Base-by-base conservation (phyloP, 768 basidiomycete genomes). In the Rhodotorula graminis region DNA sequence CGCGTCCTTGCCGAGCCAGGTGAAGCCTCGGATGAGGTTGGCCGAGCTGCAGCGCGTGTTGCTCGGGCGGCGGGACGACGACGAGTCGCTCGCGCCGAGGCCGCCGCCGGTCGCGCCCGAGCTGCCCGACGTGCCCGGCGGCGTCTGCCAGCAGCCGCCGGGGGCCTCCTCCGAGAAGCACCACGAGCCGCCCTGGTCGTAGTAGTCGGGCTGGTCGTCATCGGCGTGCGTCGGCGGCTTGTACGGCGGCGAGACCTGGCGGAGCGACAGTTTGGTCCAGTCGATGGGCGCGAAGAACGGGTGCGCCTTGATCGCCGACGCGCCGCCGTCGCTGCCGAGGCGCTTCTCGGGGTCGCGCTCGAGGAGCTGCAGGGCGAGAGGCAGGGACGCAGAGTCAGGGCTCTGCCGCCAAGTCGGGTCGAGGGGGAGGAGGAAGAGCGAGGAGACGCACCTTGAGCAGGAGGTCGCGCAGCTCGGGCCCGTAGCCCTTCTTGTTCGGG, bases 201-300 rank as follows among this genome's bases (percentile, higher is more conserved):
- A n/a, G 19, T 33, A 97, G 83, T 96, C 95, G 75, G 88, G 88
- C 21, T 91, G 92, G 31, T 90, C 92, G 82, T 97, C 95, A 83
- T 98, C 95, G n/a, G 92, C 93, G 81, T 95, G 92, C 65, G 97
- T 93, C 64, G 90, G 85, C 29, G 95, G 95, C 80, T 97, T 97
- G 85, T 96, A 98, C 2, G 95, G 95, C 9, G 95, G 95, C 0
- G 93, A 92, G 59, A 93, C 88, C 79, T 95, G 91, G 80, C 94
- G 94, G 74, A 84, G 85, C 29, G 88, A 86, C 55, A 98, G 85
- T 1, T 90, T 88, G 33, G 84, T 82, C 93, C 94, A 99, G 81
- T 97, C 94, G 80, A 97, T 91, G n/a, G 83, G 80, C 75, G 86
- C 84, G 84, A 99, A 98, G 84, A 97, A 99, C 0, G 92, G 83